These are phyloP conservation scores for Sporobolomyces roseus DNA, from an alignment of 768 basidiomycete genomes.

Conservation along the genomic window DNA sequence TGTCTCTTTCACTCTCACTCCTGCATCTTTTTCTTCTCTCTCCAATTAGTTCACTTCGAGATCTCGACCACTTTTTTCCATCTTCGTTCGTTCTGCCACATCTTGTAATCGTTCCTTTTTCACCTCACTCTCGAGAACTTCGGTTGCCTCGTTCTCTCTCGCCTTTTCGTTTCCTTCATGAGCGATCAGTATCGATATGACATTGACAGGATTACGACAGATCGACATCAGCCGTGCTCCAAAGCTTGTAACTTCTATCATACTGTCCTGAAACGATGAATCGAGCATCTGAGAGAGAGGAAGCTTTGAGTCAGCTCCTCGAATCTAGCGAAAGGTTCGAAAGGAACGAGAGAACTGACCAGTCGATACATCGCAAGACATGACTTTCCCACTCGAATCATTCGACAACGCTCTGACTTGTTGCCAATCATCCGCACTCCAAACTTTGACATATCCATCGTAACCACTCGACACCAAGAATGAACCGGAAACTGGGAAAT, in stretches of 20 bases:
- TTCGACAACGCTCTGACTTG: constrained; percentile 79
- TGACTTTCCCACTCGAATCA: constrained; percentile 89
- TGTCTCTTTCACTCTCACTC: neutral
- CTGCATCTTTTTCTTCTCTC: neutral
- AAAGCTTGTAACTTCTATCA: constrained; percentile 34
- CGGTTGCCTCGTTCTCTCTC: too few species aligned
- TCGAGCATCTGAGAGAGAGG: constrained; percentile 24
- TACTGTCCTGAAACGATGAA: constrained; percentile 36
- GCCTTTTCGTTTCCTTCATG: too few species aligned
- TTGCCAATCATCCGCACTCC: constrained; percentile 99
- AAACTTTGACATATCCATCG: constrained; percentile 89
- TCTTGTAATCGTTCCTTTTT: too few species aligned
- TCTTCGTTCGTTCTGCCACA: too few species aligned
- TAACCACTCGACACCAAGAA: constrained; percentile 93
- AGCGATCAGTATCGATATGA: too few species aligned
- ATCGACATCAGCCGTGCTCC: constrained; percentile 22
- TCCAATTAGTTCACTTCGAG: too few species aligned
- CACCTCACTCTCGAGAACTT: too few species aligned
- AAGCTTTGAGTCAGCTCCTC: neutral
- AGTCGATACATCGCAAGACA: constrained; percentile 86
- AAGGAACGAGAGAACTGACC: constrained; percentile 48
- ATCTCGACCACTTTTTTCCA: too few species aligned
- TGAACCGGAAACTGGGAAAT: constrained; percentile 75
- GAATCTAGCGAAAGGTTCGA: neutral
- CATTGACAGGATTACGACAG: constrained; percentile 10